A percentile compares a stretch with the other conserved stretches of the same genome.
These are phyloP conservation scores for Sanghuangporus baumii DNA, from an alignment of 1,284 basidiomycete species.

Conservation along the genomic window DNA sequence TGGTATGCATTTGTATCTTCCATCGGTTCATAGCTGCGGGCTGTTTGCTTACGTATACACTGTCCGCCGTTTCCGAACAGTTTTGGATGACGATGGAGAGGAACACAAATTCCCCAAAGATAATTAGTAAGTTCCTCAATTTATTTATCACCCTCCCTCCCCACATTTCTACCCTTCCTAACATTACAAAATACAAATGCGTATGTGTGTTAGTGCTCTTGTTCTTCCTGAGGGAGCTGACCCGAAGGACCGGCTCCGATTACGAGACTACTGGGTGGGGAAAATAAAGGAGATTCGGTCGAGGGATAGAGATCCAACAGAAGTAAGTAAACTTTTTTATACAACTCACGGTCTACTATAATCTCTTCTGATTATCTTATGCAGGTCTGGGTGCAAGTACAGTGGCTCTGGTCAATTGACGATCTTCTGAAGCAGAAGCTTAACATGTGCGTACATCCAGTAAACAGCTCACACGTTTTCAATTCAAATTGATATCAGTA, in stretches of 20 bases:
- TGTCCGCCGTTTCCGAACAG: not conserved
- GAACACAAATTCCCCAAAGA: not conserved
- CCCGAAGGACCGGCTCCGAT: not conserved
- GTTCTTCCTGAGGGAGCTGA: conserved; percentile 9
- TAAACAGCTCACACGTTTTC: not conserved
- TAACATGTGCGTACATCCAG: not conserved
- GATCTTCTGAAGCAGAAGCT: not conserved
- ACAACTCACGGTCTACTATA: not conserved
- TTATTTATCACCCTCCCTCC: not conserved
- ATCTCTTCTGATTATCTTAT: not conserved
- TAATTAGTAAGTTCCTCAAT: not conserved
- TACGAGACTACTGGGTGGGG: conserved; percentile 15
- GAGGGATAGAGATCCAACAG: conserved; percentile 3
- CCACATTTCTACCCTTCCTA: not conserved
- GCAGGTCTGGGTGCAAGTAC: conserved; percentile 14
- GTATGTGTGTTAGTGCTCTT: not conserved
- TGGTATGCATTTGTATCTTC: not conserved
- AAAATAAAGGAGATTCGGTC: conserved; percentile 15
- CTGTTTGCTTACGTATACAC: not conserved
- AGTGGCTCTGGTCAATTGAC: conserved; percentile 10
- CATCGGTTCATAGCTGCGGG: not conserved
- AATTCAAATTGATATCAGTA: not conserved
- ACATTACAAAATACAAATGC: not conserved
- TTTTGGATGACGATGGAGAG: not conserved
- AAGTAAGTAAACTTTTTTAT: not conserved